A percentile compares a stretch with the other conserved stretches of the same genome.
Conservation (phyloP, 768 basidiomycete genomes). For the Tulasnella sp. region DNA sequence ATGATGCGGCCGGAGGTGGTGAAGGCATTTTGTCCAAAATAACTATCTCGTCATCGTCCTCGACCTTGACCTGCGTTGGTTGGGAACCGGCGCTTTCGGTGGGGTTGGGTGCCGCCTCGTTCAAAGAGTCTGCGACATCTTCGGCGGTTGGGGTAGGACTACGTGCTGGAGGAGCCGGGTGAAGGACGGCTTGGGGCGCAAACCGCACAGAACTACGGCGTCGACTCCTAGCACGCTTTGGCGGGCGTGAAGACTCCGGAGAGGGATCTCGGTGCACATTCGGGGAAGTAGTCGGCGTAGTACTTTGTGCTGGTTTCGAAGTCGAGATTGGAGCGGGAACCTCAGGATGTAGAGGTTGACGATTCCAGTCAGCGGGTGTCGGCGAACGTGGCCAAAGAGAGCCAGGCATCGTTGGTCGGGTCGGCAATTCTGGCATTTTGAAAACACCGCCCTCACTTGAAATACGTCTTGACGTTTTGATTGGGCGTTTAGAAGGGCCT, state of each 20-base stretch:
- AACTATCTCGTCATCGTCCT: slow-evolving; percentile 8
- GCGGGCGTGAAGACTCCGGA: not conserved
- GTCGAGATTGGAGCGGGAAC: not conserved
- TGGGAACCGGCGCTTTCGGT: not conserved
- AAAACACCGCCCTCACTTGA: not conserved
- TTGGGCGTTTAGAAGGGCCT: not conserved
- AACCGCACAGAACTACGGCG: not conserved
- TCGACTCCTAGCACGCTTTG: not conserved
- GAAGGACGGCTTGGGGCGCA: not conserved
- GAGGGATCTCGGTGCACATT: not conserved
- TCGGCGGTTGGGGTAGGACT: not conserved
- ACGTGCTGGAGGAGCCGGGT: not conserved
- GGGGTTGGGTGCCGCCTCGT: not conserved
- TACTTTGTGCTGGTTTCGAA: not conserved
- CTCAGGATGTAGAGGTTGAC: not conserved
- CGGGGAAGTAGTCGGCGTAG: not conserved
- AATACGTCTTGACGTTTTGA: not conserved
- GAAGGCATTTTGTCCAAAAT: slow-evolving; percentile 3
- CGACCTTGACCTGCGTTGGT: not conserved
- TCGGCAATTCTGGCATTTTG: not conserved
- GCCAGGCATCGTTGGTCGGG: slow-evolving; percentile 3
- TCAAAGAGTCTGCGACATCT: not conserved
- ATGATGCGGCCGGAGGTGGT: not conserved
- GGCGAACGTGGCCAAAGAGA: slow-evolving; percentile 7
- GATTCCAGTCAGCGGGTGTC: slow-evolving; percentile 3